phyloP scores from a whole-genome alignment of 306 rosid genomes.

The Begonia loranthoides region DNA sequence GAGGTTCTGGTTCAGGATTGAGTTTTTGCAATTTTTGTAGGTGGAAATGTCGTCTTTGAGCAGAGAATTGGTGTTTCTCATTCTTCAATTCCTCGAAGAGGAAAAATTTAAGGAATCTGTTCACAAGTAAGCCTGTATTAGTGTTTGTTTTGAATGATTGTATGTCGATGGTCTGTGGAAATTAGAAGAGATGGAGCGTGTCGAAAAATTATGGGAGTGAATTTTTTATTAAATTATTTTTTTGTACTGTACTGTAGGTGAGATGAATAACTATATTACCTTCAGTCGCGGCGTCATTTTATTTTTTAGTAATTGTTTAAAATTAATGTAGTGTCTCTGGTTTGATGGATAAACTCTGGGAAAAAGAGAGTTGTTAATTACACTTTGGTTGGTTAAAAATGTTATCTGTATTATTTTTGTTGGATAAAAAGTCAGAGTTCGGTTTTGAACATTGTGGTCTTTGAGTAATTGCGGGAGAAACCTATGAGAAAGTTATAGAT shows the following conservation, averaged over 20 bases:
- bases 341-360: too few species aligned
- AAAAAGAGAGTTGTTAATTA: too few species aligned
- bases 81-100: constrained; percentile 80
- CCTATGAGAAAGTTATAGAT: too few species aligned
- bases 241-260: background rate
- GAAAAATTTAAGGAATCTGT: constrained; percentile 65
- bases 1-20: constrained; percentile 5
- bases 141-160: background rate
- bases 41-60: constrained; percentile 55
- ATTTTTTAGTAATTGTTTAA: background rate
- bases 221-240: too few species aligned
- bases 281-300: constrained; percentile 2
- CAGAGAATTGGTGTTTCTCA: constrained; percentile 81
- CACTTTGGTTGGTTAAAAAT: too few species aligned
- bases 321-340: too few species aligned
- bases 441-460: too few species aligned
- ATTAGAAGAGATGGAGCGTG: background rate
- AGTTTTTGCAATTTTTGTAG: constrained; percentile 6
- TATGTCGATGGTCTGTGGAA: background rate
- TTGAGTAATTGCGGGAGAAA: too few species aligned
- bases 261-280: constrained; percentile 2
- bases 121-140: constrained; percentile 37
- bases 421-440: too few species aligned
- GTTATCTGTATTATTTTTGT: too few species aligned
- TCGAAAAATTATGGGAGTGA: background rate